Evolutionary conservation across 257 asterid genomes (phyloP).

Genomic region (Orobanche coerulescens): DNA sequence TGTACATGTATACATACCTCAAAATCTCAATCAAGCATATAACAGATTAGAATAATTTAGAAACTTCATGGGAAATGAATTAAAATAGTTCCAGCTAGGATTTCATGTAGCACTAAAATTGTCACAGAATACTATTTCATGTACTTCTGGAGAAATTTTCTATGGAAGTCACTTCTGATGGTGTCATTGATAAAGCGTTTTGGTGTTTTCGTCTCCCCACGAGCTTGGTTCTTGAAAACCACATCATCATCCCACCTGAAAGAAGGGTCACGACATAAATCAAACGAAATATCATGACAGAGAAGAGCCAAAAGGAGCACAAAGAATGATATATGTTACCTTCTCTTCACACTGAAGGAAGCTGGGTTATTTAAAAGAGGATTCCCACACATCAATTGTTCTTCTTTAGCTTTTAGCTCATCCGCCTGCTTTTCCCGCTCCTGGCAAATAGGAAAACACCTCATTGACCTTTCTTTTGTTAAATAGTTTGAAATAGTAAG

Average conservation of each 20-base stretch:
- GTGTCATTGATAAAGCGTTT: constrained; percentile 93
- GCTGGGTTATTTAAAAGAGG: constrained; percentile 71
- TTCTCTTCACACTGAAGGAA: constrained; percentile 73
- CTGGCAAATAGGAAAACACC: constrained; percentile 30
- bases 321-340: constrained; percentile 30
- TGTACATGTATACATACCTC: too few species aligned
- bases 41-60: too few species aligned
- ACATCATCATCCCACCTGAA: constrained; percentile 98
- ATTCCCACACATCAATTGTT: constrained; percentile 72
- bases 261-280: too few species aligned
- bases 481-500: background rate
- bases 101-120: too few species aligned
- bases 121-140: constrained; percentile 35
- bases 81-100: too few species aligned
- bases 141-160: constrained; percentile 71
- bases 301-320: background rate
- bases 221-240: constrained; percentile 93
- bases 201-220: constrained; percentile 65
- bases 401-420: constrained; percentile 78
- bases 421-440: constrained; percentile 64
- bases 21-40: too few species aligned
- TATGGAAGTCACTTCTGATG: constrained; percentile 76
- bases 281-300: background rate
- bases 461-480: constrained; percentile 10
- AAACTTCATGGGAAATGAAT: too few species aligned